phyloP scores from a whole-genome alignment of 768 basidiomycete species.

The Dentipellis fragilis region DNA sequence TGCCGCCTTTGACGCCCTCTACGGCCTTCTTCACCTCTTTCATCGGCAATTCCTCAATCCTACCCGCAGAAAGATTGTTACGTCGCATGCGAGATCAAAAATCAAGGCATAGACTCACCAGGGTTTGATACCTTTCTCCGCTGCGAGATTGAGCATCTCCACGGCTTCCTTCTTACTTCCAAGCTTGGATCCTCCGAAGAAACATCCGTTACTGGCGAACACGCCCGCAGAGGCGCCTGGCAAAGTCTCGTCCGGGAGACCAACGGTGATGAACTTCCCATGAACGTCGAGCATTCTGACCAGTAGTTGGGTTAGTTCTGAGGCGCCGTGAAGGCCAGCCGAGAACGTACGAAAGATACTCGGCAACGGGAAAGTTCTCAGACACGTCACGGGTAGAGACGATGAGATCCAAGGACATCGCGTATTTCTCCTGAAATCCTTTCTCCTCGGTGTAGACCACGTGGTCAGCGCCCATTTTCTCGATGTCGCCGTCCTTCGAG shows the following conservation, averaged over 20 bases:
- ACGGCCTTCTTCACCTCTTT: constrained; percentile 38
- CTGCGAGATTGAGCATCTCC: not conserved
- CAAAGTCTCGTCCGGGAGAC: constrained; percentile 40
- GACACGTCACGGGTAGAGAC: constrained; percentile 23
- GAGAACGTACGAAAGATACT: constrained; percentile 19
- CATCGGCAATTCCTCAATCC: constrained; percentile 34
- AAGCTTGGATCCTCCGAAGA: not conserved
- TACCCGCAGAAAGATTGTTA: constrained; percentile 23
- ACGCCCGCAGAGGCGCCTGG: constrained; percentile 19
- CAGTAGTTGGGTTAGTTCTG: not conserved
- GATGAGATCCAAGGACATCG: constrained; percentile 40
- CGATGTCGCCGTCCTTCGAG: constrained; percentile 44
- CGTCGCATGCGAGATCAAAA: too few species aligned
- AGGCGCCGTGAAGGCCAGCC: not conserved
- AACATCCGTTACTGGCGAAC: constrained; percentile 16
- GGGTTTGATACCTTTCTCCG: not conserved
- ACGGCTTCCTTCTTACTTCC: not conserved
- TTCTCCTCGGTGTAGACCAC: constrained; percentile 36
- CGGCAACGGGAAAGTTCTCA: constrained; percentile 17
- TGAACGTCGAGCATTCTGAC: constrained; percentile 37
- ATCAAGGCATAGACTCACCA: not conserved
- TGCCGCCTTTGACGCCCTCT: constrained; percentile 34
- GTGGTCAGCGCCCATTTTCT: constrained; percentile 45
- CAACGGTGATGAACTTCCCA: constrained; percentile 48
- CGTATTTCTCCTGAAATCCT: constrained; percentile 27